These are phyloP conservation scores for Fraxinus latifolia DNA, from an alignment of 305 asterid species.

Conservation along the genomic window DNA sequence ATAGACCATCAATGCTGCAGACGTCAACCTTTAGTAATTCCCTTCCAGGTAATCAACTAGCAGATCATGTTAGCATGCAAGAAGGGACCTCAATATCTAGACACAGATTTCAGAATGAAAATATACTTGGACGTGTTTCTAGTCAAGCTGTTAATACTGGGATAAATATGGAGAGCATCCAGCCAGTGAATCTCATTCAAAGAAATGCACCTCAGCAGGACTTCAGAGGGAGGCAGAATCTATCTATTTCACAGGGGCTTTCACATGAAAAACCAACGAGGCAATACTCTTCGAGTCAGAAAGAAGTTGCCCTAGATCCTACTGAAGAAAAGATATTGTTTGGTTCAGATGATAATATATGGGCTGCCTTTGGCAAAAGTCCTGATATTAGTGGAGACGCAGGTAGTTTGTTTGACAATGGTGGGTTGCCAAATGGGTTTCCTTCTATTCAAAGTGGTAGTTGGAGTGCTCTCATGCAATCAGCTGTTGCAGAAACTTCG, in stretches of 20 bases:
- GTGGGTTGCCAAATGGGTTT: constrained; percentile 42
- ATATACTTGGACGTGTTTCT: constrained; percentile 43
- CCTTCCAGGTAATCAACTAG: constrained; percentile 48
- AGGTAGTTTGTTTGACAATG: constrained; percentile 46
- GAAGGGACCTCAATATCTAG: constrained; percentile 44
- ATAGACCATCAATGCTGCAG: constrained; percentile 49
- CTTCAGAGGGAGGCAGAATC: constrained; percentile 39
- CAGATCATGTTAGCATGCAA: constrained; percentile 46
- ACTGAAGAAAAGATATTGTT: constrained; percentile 81
- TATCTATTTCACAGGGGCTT: constrained; percentile 38
- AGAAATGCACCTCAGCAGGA: constrained; percentile 41
- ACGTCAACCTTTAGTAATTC: constrained; percentile 44
- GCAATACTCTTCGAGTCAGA: constrained; percentile 38
- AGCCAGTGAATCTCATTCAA: constrained; percentile 47
- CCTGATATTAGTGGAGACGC: constrained; percentile 48
- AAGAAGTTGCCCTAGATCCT: constrained; percentile 75
- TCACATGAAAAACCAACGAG: constrained; percentile 36
- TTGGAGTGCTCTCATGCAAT: constrained; percentile 94
- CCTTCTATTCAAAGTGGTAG: constrained; percentile 75
- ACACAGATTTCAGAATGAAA: constrained; percentile 53
- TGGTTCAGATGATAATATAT: constrained; percentile 86
- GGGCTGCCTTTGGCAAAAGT: constrained; percentile 73
- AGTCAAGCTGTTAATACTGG: constrained; percentile 35
- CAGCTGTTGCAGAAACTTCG: constrained; percentile 85
- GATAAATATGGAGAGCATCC: constrained; percentile 40